phyloP scores from a whole-genome alignment of 2,329 filamentous ascomycete species.

The Colletotrichum cuscutae region DNA sequence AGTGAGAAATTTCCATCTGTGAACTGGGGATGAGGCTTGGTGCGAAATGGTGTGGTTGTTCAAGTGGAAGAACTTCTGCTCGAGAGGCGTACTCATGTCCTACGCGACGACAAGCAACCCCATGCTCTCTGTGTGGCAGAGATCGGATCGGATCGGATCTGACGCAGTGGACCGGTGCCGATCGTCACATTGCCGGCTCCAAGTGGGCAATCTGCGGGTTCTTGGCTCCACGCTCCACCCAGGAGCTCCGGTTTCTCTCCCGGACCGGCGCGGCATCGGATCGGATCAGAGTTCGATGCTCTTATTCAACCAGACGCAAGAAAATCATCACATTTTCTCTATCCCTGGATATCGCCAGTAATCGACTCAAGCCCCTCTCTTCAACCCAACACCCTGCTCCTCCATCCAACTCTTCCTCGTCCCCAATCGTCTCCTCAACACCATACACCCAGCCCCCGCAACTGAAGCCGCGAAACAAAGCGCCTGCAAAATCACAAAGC shows the following conservation, averaged over 20 bases:
- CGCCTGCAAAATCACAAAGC: background rate
- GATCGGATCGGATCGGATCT: background rate
- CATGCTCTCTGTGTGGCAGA: no score
- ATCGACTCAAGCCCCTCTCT: background rate
- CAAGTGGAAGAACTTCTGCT: no score
- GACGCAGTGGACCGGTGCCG: background rate
- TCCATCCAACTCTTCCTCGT: slow-evolving; percentile 24
- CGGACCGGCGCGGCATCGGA: background rate
- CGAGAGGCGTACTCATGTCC: no score
- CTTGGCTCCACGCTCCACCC: background rate
- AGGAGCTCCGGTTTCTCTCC: background rate
- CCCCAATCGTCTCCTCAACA: background rate
- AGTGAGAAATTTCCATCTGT: background rate
- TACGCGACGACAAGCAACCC: no score
- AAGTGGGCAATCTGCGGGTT: background rate
- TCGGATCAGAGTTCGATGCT: slow-evolving; percentile 1
- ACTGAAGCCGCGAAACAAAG: background rate
- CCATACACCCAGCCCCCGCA: slow-evolving; percentile 5
- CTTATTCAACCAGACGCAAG: background rate
- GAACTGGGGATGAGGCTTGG: background rate
- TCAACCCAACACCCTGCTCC: slow-evolving; percentile 18
- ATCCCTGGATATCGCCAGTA: no score
- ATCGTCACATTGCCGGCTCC: background rate
- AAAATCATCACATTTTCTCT: no score
- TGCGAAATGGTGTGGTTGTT: background rate